Conservation (phyloP, 257 asterid species). For the Apocynum venetum region DNA sequence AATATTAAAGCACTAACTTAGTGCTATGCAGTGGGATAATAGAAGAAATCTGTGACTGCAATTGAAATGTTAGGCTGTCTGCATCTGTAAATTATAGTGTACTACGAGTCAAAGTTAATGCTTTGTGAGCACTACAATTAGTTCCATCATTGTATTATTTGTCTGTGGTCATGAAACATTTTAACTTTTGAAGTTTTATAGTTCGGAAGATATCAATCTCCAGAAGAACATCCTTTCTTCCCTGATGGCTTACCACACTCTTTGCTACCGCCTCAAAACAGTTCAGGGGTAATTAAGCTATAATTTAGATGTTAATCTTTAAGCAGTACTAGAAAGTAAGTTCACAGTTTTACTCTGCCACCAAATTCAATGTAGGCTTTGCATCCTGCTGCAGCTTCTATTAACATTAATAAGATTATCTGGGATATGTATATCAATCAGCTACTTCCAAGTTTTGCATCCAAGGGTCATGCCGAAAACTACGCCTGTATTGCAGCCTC, state of each 20-base stretch:
- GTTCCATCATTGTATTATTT: too few relatives aligned
- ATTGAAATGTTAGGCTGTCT: too few relatives aligned
- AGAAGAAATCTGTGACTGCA: too few relatives aligned
- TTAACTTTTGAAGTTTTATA: slow-evolving; percentile 11
- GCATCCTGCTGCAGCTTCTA: slow-evolving; percentile 59
- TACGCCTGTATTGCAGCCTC: slow-evolving; percentile 48
- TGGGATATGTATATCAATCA: slow-evolving; percentile 47
- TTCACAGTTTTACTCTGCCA: background rate
- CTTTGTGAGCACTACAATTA: too few relatives aligned
- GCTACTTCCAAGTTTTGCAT: slow-evolving; percentile 55
- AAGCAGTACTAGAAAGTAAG: background rate
- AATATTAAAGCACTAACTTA: too few relatives aligned
- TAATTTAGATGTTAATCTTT: background rate
- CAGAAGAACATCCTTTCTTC: slow-evolving; percentile 78
- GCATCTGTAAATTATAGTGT: too few relatives aligned
- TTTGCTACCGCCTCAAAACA: slow-evolving; percentile 31
- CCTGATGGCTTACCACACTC: slow-evolving; percentile 46
- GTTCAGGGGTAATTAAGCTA: slow-evolving; percentile 28
- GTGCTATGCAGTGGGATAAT: too few relatives aligned
- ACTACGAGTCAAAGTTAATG: too few relatives aligned
- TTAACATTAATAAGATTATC: slow-evolving; percentile 62
- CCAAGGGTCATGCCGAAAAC: slow-evolving; percentile 44
- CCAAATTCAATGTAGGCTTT: slow-evolving; percentile 37
- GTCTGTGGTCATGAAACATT: background rate
- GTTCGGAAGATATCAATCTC: slow-evolving; percentile 69